Evolutionary conservation across 352 stramenopile genomes (phyloP), one percentile per base, ranked within the genome.

Genomic region (Globisporangium uncinulatum): DNA sequence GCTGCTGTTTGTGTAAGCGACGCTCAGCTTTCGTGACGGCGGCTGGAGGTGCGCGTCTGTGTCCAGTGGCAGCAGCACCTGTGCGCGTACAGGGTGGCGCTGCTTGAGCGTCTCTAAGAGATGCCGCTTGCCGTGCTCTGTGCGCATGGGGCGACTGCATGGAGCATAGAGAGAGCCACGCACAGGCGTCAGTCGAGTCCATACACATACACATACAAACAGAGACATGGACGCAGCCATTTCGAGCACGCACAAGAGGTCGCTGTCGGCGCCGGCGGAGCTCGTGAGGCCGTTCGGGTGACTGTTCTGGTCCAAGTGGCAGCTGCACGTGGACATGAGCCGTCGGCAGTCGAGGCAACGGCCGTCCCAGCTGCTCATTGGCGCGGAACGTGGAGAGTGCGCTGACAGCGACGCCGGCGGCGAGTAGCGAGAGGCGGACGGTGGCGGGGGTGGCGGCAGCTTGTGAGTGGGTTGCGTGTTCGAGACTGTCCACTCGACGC

Each of bases 311-410:
- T 51, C 51, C 17, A 56, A 24, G 21, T 57, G 58, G 59, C 59
- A 66, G 41, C 51, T 19, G 59, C 59, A 66, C 29, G 43, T 53
- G 46, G 59, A 66, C 59, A 66, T 66, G 54, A 66, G 59, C 8
- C 54, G 37, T 0, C 47, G 53, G 54, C 59, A 66, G 15, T 59
- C 37, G 21, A 42, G 44, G 49, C 59, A 66, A 42, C 54, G 53
- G 1, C 59, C 59, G 59, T 66, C 59, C 59, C 59, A 66, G 31
- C 29, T 57, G 39, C 37, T 59, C 58, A 64, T 64, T 4, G 15
- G n/a, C 8, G 36, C 37, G 42, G 15, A 17, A 15, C 15, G 29
- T 47, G 31, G 17, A 14, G 20, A 29, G 34, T 54, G 45, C 10
- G 34, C 19, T 46, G 4, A 20, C 14, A 24, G 48, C 24, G 31